Evolutionary conservation across 1,139 yeast genomes (phyloP).

Genomic region (Lodderomyces jiufengensis): DNA sequence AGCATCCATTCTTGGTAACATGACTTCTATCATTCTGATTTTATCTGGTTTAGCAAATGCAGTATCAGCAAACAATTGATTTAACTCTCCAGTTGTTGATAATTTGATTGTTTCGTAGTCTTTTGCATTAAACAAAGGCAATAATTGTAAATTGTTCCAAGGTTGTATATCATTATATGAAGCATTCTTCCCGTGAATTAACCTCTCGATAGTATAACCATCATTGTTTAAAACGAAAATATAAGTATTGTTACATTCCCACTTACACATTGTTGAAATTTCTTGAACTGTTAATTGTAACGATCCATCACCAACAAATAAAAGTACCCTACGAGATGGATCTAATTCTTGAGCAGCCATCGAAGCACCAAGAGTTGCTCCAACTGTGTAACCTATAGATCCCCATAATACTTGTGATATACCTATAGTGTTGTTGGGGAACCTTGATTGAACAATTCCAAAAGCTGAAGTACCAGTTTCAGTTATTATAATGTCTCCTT

Average conservation of each 20-base stretch:
- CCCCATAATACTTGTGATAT: slow-evolving; percentile 92
- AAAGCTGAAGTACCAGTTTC: slow-evolving; percentile 92
- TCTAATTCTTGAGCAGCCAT: slow-evolving; percentile 78
- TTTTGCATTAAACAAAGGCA: slow-evolving; percentile 73
- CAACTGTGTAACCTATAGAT: slow-evolving; percentile 84
- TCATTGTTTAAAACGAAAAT: slow-evolving; percentile 79
- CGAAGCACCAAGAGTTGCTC: slow-evolving; percentile 82
- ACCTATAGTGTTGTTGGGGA: slow-evolving; percentile 72
- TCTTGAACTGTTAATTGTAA: slow-evolving; percentile 87
- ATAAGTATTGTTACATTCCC: slow-evolving; percentile 37
- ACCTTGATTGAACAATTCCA: slow-evolving; percentile 76
- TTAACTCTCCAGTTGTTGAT: slow-evolving; percentile 64
- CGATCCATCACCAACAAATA: slow-evolving; percentile 90
- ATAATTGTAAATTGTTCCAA: slow-evolving; percentile 71
- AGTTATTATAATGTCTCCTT: slow-evolving; percentile 77
- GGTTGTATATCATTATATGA: slow-evolving; percentile 77
- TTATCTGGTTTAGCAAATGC: slow-evolving; percentile 59
- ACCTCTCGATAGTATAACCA: slow-evolving; percentile 87
- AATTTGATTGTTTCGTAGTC: slow-evolving; percentile 55
- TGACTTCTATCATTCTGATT: slow-evolving; percentile 76
- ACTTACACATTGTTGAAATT: slow-evolving; percentile 75
- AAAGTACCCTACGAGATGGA: slow-evolving; percentile 66
- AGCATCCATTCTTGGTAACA: slow-evolving; percentile 83
- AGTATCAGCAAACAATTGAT: slow-evolving; percentile 50
- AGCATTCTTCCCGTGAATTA: slow-evolving; percentile 79